phyloP scores from a whole-genome alignment of 2,329 filamentous ascomycete genomes.

The Aspergillus neotritici region DNA sequence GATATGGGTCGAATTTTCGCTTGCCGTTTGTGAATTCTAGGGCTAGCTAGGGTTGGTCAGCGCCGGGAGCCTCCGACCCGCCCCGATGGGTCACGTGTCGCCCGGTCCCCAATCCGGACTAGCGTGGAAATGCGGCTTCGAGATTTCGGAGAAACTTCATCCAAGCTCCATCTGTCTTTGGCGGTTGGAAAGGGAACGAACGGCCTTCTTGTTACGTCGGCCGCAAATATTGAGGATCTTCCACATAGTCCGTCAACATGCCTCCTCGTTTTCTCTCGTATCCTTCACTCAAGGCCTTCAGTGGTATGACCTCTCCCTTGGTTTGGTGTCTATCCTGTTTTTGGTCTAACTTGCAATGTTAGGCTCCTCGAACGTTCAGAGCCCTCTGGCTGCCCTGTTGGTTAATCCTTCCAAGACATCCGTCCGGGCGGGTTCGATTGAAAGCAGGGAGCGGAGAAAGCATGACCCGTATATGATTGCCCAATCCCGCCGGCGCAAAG shows the following conservation, averaged over 20 bases:
- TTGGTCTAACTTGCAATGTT: slow-evolving; percentile 4
- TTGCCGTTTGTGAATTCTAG: slow-evolving; percentile 37
- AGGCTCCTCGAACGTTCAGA: slow-evolving; percentile 29
- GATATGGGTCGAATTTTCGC: slow-evolving; percentile 30
- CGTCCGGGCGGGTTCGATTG: slow-evolving; percentile 60
- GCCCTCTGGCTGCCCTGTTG: slow-evolving; percentile 48
- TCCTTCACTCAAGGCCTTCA: slow-evolving; percentile 55
- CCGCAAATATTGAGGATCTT: background rate
- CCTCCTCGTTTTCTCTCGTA: slow-evolving; percentile 60
- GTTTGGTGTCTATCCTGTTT: slow-evolving; percentile 13
- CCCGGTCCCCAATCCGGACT: slow-evolving; percentile 11
- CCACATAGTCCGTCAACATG: slow-evolving; percentile 45
- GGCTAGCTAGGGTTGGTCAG: slow-evolving; percentile 27
- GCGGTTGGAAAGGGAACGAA: slow-evolving; percentile 3
- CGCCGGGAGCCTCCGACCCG: slow-evolving; percentile 4
- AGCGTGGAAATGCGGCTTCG: slow-evolving; percentile 21
- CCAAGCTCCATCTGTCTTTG: background rate
- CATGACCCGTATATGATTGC: slow-evolving; percentile 78
- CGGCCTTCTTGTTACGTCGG: slow-evolving; percentile 4
- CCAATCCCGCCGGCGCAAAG: slow-evolving; percentile 76
- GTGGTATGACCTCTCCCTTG: slow-evolving; percentile 47
- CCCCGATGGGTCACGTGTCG: slow-evolving; percentile 15
- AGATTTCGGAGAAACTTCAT: slow-evolving; percentile 27
- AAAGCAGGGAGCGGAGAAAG: slow-evolving; percentile 60
- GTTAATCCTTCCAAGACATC: slow-evolving; percentile 48